Evolutionary conservation across 768 basidiomycete genomes (phyloP), one percentile per base, ranked within the genome.

Genomic region (Fibroporia radiculosa): DNA sequence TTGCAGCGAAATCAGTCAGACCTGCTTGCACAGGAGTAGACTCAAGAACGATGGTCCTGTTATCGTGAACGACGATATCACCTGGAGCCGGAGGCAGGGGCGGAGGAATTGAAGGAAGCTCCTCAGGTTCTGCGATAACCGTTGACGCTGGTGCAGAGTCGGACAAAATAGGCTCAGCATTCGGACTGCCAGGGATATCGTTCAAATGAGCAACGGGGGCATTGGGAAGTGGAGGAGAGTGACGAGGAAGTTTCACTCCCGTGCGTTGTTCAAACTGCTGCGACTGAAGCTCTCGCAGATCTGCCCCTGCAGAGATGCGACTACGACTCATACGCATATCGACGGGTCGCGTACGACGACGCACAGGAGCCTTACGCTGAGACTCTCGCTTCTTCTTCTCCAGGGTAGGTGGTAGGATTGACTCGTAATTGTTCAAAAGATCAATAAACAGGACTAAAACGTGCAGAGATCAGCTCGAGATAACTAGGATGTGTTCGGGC

Each of bases 321-420:
- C 79, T 78, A 50, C 92, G 74, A 52, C 83, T 90, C 62, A 90
- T 72, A 37, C 92, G 83, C 80, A 93, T 84, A 61, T 96, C 93
- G 36, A 93, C 67, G 0, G 83, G 82, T 0, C 85, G 84, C 2
- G 93, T 95, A 43, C 88, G 85, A 58, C 93, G 93, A 32, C 92
- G 75, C 19, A 81, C 58, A 11, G 89, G 93, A 35, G 87, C 71
- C 48, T 82, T 87, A 36, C 93, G 81, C 52, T 89, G 91, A 0
- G 88, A 83, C 56, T 93, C 91, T 19, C 82, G 80, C 56, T 84
- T 88, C 70, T 93, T 95, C 58, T 78, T 82, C 37, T 78, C 73
- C 44, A 97, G 81, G 1, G 89, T 81, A 0, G 85, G 80, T 0
- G 92, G 91, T 32, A 97, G 67, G 32, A 95, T 72, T 2, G 68